Evolutionary conservation across 2,329 filamentous ascomycete species (phyloP).

Genomic region (Epichloe typhina): DNA sequence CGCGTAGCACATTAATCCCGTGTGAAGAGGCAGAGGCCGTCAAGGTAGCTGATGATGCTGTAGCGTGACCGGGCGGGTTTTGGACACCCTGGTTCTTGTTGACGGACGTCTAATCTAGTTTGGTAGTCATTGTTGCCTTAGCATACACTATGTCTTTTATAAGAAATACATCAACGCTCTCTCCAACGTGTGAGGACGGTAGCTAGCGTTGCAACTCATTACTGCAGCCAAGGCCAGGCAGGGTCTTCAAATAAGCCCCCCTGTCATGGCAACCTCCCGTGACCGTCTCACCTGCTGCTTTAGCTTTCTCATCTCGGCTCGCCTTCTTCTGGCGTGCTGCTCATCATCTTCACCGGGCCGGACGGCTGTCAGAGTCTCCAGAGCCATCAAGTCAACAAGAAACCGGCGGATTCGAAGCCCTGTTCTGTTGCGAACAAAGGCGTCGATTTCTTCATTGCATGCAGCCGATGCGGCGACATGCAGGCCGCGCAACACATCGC

Average conservation of each 20-base stretch:
- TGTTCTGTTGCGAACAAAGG: constrained; percentile 36
- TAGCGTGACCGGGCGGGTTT: background rate
- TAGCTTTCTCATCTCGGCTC: constrained; percentile 20
- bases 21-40: background rate
- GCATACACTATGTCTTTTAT: constrained; percentile 1
- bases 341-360: constrained; percentile 12
- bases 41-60: background rate
- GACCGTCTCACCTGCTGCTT: constrained; percentile 24
- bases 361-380: constrained; percentile 31
- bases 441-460: constrained; percentile 40
- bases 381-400: constrained; percentile 37
- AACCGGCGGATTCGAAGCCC: constrained; percentile 41
- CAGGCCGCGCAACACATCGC: constrained; percentile 40
- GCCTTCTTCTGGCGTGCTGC: constrained; percentile 16
- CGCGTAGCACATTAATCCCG: constrained; percentile 2
- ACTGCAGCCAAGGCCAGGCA: background rate
- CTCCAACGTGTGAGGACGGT: background rate
- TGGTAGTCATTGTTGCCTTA: background rate
- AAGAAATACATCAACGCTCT: constrained; percentile 2
- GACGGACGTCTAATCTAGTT: background rate
- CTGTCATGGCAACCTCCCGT: constrained; percentile 12
- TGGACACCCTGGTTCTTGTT: background rate
- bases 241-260: constrained; percentile 6
- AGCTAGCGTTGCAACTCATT: background rate
- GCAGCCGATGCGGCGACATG: constrained; percentile 43